Conservation (phyloP, 139 green algal species). For the Chlorella sp. region DNA sequence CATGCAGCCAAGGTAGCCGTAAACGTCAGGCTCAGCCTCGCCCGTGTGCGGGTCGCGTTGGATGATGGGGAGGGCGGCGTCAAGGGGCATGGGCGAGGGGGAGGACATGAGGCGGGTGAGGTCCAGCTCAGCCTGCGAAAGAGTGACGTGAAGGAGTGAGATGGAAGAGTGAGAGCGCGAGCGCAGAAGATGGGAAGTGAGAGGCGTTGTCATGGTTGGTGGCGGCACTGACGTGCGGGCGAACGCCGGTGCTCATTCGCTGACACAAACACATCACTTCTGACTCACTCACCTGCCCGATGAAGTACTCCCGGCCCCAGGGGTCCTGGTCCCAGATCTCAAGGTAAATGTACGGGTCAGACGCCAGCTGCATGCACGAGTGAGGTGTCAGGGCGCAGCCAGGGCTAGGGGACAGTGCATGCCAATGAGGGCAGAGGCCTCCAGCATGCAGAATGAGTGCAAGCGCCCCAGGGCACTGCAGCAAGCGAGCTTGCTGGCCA, state of each 20-base stretch:
- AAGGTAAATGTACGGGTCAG: not conserved
- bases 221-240: not conserved
- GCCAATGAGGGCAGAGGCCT: too few relatives aligned
- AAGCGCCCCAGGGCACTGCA: not conserved
- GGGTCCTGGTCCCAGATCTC: slow-evolving; percentile 2
- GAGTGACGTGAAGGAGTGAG: not conserved
- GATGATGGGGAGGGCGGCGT: not conserved
- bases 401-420: too few relatives aligned
- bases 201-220: not conserved
- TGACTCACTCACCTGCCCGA: slow-evolving; percentile 6
- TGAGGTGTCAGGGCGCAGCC: too few relatives aligned
- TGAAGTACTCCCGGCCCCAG: slow-evolving; percentile 2
- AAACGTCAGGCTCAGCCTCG: not conserved
- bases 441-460: not conserved
- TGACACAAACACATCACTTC: not conserved
- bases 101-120: not conserved
- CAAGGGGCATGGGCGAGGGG: not conserved
- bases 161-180: not conserved
- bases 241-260: not conserved
- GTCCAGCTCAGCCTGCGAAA: not conserved
- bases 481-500: not conserved
- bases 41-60: not conserved
- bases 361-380: slow-evolving; percentile 1
- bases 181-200: not conserved
- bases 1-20: not conserved